A percentile compares a stretch with the other conserved stretches of the same genome.
Evolutionary conservation across 805 yeast species (phyloP).

Genomic region (Cyberlindnera maritima): DNA sequence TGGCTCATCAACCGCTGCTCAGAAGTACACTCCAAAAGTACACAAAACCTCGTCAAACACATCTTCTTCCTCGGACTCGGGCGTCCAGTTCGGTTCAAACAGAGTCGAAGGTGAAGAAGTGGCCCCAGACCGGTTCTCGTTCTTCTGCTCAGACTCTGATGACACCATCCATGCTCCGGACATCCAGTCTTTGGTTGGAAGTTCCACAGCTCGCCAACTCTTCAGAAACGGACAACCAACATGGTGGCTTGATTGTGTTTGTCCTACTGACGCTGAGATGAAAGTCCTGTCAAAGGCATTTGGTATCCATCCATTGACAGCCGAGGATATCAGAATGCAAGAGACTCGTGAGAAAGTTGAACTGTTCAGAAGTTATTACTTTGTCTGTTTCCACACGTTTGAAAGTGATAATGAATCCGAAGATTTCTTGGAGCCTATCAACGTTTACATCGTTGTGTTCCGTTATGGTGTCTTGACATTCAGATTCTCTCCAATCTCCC

Average conservation of each 20-base stretch:
- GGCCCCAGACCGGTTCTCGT: constrained; percentile 78
- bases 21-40: constrained; percentile 54
- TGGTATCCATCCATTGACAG: constrained; percentile 96
- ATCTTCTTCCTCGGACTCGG: constrained; percentile 19
- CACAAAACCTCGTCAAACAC: constrained; percentile 9
- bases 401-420: constrained; percentile 81
- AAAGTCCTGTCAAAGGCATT: constrained; percentile 87
- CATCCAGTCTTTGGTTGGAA: constrained; percentile 67
- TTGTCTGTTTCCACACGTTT: constrained; percentile 96
- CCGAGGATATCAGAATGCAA: constrained; percentile 95
- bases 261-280: constrained; percentile 96
- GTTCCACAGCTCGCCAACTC: constrained; percentile 61
- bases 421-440: constrained; percentile 79
- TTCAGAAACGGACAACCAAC: constrained; percentile 72
- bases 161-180: constrained; percentile 91
- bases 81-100: constrained; percentile 40
- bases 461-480: constrained; percentile 88
- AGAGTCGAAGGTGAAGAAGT: constrained; percentile 33
- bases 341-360: constrained; percentile 98
- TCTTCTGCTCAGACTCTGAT: constrained; percentile 77
- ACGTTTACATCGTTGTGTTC: constrained; percentile 84
- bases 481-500: constrained; percentile 93
- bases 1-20: constrained; percentile 52
- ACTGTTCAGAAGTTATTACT: constrained; percentile 82
- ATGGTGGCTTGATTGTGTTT: constrained; percentile 95